These are phyloP conservation scores for Brasilioporus rufonigricans DNA, from an alignment of 768 basidiomycete species.

Conservation along the genomic window DNA sequence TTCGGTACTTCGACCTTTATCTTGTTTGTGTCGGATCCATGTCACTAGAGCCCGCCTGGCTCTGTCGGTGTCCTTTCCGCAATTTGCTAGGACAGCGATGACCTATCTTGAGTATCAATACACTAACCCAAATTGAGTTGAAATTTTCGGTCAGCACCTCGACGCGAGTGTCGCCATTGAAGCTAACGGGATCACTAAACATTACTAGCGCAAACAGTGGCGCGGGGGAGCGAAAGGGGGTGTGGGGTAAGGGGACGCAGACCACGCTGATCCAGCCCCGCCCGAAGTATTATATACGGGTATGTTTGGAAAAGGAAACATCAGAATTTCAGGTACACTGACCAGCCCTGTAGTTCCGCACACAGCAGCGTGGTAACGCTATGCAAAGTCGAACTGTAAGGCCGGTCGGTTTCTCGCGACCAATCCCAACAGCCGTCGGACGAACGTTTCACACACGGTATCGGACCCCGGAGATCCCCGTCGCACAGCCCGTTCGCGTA, in stretches of 20 bases:
- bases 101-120: conserved; percentile 20
- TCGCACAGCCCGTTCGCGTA: neutral
- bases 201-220: conserved; percentile 2
- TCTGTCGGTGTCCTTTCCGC: conserved; percentile 26
- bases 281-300: conserved; percentile 11
- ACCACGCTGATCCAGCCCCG: neutral
- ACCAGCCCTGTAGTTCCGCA: neutral
- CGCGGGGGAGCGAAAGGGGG: neutral
- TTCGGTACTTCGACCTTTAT: conserved; percentile 28
- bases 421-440: conserved; percentile 5
- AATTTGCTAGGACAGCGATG: conserved; percentile 33
- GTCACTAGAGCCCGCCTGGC: conserved; percentile 29
- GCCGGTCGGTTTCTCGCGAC: neutral
- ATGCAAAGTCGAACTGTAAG: conserved; percentile 1
- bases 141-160: conserved; percentile 17
- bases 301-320: conserved; percentile 10
- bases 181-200: conserved; percentile 26
- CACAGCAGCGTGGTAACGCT: conserved; percentile 15
- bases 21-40: conserved; percentile 31
- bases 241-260: neutral
- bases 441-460: conserved; percentile 10
- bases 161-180: conserved; percentile 29
- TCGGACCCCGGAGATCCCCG: conserved; percentile 1
- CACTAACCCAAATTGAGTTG: neutral
- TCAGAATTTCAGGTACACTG: conserved; percentile 17